Conservation (phyloP, 2,329 filamentous ascomycete species). For the Berkeleyomyces rouxiae region DNA sequence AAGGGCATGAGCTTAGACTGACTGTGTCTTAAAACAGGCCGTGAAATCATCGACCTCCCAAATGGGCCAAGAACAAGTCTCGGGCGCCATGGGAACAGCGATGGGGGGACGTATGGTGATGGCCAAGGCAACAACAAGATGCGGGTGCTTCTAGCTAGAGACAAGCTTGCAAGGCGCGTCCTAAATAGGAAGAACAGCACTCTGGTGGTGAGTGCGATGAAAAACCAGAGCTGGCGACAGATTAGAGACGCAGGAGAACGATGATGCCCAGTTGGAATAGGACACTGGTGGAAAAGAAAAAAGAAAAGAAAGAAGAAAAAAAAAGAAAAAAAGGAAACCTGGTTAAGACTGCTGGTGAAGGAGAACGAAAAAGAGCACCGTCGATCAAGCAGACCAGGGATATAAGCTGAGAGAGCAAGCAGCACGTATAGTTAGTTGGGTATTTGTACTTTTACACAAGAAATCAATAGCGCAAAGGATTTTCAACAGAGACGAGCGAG, state of each 20-base stretch:
- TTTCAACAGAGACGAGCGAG: too few species aligned
- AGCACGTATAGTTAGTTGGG: background rate
- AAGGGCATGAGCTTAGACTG: conserved; percentile 22
- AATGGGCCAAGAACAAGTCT: conserved; percentile 29
- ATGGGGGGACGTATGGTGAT: background rate
- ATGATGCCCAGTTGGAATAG: conserved; percentile 9
- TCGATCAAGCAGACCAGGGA: background rate
- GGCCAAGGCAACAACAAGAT: background rate
- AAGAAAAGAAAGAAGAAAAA: conserved; percentile 6
- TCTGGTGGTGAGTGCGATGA: background rate
- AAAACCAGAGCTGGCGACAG: conserved; percentile 7
- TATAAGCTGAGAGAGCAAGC: background rate
- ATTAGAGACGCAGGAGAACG: conserved; percentile 8
- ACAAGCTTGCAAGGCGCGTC: background rate
- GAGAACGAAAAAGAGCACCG: background rate
- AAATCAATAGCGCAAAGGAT: too few species aligned
- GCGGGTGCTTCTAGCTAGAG: background rate
- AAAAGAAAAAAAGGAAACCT: background rate
- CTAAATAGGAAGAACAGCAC: background rate
- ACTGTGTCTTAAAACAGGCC: conserved; percentile 51
- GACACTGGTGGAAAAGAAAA: background rate
- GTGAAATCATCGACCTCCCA: conserved; percentile 50
- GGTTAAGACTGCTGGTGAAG: too few species aligned
- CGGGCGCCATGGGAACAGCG: conserved; percentile 9
- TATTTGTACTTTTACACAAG: background rate